A percentile compares a stretch with the other conserved stretches of the same genome.
Conservation (phyloP, 306 rosid species). For the Sphenostylis stenocarpa region DNA sequence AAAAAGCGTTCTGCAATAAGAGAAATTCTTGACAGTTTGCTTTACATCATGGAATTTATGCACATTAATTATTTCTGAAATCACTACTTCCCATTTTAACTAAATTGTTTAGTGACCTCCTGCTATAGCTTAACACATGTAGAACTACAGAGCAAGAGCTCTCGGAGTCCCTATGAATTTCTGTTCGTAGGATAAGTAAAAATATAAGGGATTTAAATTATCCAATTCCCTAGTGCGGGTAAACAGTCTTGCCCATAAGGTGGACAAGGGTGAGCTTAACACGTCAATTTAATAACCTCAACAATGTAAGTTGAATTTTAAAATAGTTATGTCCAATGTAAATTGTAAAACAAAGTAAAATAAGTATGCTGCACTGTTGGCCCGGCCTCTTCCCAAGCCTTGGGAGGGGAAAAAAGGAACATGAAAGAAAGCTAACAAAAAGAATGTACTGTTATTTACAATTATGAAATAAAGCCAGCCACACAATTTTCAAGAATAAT, state of each 20-base stretch:
- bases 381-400: neutral
- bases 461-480: constrained; percentile 1
- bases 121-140: neutral
- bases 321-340: neutral
- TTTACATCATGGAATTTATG: neutral
- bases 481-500: constrained; percentile 13
- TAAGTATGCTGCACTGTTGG: neutral
- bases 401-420: neutral
- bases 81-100: neutral
- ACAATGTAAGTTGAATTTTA: too few species aligned
- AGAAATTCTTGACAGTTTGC: neutral
- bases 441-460: neutral
- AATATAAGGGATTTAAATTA: neutral
- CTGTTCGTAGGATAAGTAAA: neutral
- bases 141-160: neutral
- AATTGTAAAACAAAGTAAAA: neutral
- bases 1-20: neutral
- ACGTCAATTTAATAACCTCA: neutral
- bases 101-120: neutral
- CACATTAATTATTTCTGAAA: neutral
- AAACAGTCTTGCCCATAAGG: neutral
- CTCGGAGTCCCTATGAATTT: neutral
- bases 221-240: neutral
- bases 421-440: neutral
- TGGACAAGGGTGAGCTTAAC: neutral